Evolutionary conservation across 164 flowering plant genomes (phyloP).

Genomic region (Protea cynaroides): DNA sequence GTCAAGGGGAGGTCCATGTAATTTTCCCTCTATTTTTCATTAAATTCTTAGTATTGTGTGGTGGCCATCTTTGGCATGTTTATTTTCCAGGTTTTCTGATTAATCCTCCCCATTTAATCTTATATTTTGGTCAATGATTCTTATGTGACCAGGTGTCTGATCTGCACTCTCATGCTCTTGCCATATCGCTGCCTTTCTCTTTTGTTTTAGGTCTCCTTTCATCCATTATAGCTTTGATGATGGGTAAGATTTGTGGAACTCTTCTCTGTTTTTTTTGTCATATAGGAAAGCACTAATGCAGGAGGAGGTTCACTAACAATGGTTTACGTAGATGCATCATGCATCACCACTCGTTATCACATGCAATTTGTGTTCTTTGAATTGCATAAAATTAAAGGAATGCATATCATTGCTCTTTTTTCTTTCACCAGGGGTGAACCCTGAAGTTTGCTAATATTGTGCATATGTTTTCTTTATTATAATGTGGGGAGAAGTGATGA

Average conservation of each 20-base stretch:
- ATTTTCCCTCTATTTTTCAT: background rate
- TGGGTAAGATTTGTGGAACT: conserved; percentile 43
- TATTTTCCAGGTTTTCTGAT: background rate
- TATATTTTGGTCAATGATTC: background rate
- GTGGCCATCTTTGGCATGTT: background rate
- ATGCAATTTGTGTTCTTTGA: too few species aligned
- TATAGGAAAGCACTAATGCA: too few species aligned
- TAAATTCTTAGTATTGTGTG: background rate
- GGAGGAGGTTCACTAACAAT: too few species aligned
- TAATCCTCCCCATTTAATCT: background rate
- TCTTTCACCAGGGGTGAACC: too few species aligned
- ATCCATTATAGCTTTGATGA: conserved; percentile 73
- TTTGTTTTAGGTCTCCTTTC: conserved; percentile 79
- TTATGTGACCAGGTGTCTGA: conserved; percentile 47
- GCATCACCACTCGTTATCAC: too few species aligned
- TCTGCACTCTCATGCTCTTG: conserved; percentile 65
- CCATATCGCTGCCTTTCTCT: conserved; percentile 73
- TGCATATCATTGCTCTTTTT: too few species aligned
- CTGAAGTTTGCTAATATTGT: too few species aligned
- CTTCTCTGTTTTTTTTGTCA: background rate
- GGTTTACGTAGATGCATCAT: too few species aligned
- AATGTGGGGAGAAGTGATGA: too few species aligned
- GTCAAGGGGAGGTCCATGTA: too few species aligned
- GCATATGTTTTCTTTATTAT: too few species aligned
- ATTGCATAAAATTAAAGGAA: too few species aligned